Base-by-base conservation (phyloP, 139 green algal species). In the Nannochloris sp. region DNA sequence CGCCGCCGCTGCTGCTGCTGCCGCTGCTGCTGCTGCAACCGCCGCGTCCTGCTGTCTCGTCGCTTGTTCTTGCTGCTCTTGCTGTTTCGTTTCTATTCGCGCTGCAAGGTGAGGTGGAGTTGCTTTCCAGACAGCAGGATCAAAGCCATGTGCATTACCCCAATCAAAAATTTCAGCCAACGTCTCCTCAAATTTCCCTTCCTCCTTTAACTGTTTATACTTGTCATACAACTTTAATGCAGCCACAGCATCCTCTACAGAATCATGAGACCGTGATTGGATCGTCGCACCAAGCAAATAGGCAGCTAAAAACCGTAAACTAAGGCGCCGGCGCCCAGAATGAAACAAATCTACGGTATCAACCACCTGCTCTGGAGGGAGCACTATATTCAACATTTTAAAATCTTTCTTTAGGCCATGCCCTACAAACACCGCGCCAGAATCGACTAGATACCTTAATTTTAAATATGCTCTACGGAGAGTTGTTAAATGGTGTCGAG, bases 371-470 rank as follows among this genome's bases (percentile, higher is more conserved):
- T 86, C 69, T 2, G 80, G 74, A 9, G 92, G 91, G 72, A 97
- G 84, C 24, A 89, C 73, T 36, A 98, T 87, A 83, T 97, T 97
- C 78, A 97, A 84, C 78, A 96, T 96, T 35, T 82, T 77, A 70
- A 97, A 97, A 84, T 98, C 92, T 59, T 96, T 89, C 58, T 89
- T 90, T 13, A 98, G 80, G 47, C 91, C 92, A 71, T 98, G 92
- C 4, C 92, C 92, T 24, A 98, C 84, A 72, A 98, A 95, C 57
- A 91, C 72, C 58, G 80, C 89, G 33, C 90, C 88, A 2, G 37
- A 48, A 54, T 96, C 89, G 37, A 95, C 81, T 73, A 98, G 83
- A 80, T 90, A 90, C 59, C 84, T 75, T 60, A 96, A 80, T 85
- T 96, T 96, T 2, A 89, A 32, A 77, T 90, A 93, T 24, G 83